Percentiles rank a stretch among this genome's conserved stretches.
Conservation (phyloP, 2,329 filamentous ascomycete species). For the Cryphonectria parasitica region DNA sequence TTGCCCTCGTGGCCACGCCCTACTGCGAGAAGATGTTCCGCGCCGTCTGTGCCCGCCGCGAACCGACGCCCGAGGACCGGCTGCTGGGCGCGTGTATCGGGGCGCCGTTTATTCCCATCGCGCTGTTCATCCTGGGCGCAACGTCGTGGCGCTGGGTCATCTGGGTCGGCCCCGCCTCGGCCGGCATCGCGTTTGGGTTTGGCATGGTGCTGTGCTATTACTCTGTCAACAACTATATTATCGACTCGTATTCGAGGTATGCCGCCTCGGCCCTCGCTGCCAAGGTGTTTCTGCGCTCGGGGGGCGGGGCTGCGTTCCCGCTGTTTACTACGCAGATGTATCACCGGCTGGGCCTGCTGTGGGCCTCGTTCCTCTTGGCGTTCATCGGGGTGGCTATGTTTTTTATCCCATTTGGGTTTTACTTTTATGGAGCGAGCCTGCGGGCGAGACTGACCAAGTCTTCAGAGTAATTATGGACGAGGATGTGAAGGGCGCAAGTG, state of each 20-base stretch:
- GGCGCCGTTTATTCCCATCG: conserved; percentile 63
- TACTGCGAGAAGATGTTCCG: conserved; percentile 8
- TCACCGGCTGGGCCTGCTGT: conserved; percentile 41
- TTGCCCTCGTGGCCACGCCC: conserved; percentile 37
- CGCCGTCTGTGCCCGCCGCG: background rate
- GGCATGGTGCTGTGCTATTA: conserved; percentile 58
- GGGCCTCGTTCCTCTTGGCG: conserved; percentile 41
- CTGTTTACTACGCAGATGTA: conserved; percentile 51
- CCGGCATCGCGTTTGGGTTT: conserved; percentile 39
- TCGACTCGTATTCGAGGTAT: conserved; percentile 59
- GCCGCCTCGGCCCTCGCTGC: conserved; percentile 62
- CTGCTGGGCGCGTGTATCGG: conserved; percentile 66
- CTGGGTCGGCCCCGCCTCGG: conserved; percentile 50
- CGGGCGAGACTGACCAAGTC: conserved; percentile 11
- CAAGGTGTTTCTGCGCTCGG: conserved; percentile 58
- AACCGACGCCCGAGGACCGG: conserved; percentile 55
- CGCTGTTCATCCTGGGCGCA: conserved; percentile 72
- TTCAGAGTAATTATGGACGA: background rate
- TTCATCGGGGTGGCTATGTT: conserved; percentile 32
- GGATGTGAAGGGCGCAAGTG: background rate
- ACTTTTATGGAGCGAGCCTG: conserved; percentile 11
- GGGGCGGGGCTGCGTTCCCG: conserved; percentile 62
- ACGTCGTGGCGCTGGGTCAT: conserved; percentile 58
- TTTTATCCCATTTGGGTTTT: conserved; percentile 11
- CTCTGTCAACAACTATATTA: conserved; percentile 56